These are phyloP conservation scores for Stenogyne calaminthoides DNA, from an alignment of 305 asterid species.

Conservation along the genomic window DNA sequence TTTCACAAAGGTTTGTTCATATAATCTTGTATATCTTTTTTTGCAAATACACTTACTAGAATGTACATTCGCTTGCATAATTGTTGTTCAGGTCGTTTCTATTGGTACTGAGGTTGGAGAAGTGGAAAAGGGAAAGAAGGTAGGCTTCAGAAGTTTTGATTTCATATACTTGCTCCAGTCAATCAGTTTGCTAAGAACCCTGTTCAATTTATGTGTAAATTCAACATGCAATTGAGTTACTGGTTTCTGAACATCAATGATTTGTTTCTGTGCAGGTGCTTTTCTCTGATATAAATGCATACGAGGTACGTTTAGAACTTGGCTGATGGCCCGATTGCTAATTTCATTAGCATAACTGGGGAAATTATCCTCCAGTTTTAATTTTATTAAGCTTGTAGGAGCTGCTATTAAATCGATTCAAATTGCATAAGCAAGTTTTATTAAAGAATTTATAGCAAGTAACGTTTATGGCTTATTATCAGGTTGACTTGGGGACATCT, in stretches of 20 bases:
- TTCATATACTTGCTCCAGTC: background rate
- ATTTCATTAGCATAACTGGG: background rate
- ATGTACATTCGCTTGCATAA: background rate
- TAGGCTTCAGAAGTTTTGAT: slow-evolving; percentile 12
- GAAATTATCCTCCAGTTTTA: background rate
- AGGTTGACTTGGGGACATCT: slow-evolving; percentile 75
- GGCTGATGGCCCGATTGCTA: background rate
- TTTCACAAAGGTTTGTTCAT: background rate
- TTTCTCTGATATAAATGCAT: slow-evolving; percentile 82
- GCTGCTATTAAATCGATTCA: background rate
- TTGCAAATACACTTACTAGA: background rate
- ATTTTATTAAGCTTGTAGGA: background rate
- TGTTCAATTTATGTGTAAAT: background rate
- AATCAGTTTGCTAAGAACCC: background rate
- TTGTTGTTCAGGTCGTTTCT: slow-evolving; percentile 58
- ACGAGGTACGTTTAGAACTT: slow-evolving; percentile 59
- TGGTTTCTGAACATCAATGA: background rate
- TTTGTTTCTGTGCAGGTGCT: slow-evolving; percentile 64
- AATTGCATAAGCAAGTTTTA: background rate
- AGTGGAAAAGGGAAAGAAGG: slow-evolving; percentile 81
- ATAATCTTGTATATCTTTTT: background rate
- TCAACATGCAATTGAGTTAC: background rate
- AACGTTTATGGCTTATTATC: slow-evolving; percentile 12
- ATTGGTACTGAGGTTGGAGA: slow-evolving; percentile 68
- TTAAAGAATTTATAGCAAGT: background rate